phyloP scores from a whole-genome alignment of 176 grass and related monocot species.

The Triticum timopheevii region DNA sequence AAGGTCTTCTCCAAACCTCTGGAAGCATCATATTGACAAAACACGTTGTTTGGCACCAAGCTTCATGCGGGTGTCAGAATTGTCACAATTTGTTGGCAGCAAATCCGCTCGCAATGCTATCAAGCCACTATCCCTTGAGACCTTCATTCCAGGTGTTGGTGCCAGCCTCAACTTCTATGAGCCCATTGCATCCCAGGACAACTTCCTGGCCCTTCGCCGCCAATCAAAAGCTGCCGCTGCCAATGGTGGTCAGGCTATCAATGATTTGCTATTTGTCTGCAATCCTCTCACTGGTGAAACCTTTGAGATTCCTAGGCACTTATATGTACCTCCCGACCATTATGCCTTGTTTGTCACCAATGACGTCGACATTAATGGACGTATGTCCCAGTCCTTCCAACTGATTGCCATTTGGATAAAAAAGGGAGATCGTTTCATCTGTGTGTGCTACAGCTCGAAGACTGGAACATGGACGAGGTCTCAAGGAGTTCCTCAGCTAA shows the following conservation, averaged over 20 bases:
- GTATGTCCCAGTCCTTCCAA: constrained; percentile 4
- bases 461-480: not conserved
- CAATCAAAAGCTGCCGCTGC: not conserved
- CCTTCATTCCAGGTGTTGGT: constrained; percentile 22
- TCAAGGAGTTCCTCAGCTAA: not conserved
- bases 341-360: constrained; percentile 27
- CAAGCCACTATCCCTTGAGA: not conserved
- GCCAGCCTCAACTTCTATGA: constrained; percentile 37
- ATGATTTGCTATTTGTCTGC: not conserved
- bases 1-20: not conserved
- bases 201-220: constrained; percentile 15
- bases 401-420: constrained; percentile 22
- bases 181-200: constrained; percentile 33
- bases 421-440: not conserved
- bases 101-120: constrained; percentile 1
- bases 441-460: constrained; percentile 25
- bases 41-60: constrained; percentile 21
- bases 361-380: not conserved
- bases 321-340: not conserved
- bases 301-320: not conserved
- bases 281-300: constrained; percentile 23
- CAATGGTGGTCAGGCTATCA: not conserved
- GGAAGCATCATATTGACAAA: constrained; percentile 34
- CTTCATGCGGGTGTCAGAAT: constrained; percentile 14
- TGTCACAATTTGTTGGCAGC: not conserved